Evolutionary conservation across 306 rosid genomes (phyloP), one percentile per base, ranked within the genome.

Genomic region (Lathyrus sativus): DNA sequence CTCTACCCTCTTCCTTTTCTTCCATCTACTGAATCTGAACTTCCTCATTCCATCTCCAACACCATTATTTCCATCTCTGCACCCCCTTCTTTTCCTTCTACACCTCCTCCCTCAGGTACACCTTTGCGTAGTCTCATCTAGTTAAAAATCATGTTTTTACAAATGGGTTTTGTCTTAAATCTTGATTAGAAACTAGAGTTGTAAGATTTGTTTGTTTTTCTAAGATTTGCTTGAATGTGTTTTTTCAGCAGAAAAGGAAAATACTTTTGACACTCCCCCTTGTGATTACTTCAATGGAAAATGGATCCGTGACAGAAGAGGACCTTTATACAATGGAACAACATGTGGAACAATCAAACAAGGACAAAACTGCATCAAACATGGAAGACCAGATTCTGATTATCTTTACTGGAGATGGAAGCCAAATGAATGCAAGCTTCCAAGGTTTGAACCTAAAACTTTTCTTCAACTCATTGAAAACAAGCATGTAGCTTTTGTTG

Each of bases 351-450:
- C 91, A 2, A 92, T 92, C 72, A 92, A 89, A 72, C 80, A 86
- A 5, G 93, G 91, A 13, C 96, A 86, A 74, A 89, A 88, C 19
- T 92, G 98, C 78, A 59, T 92, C 71, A 39, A 39, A 39, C 92
- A 92, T 74, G 98, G 96, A 19, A 83, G 95, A 18, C 76, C 85
- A 7, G 95, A 92, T 49, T 71, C 85, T 70, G 80, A 75, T 31
- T 89, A 83, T 33, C 96, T 92, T 65, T 71, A 78, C 6, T 89
- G 95, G 95, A 85, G 88, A 67, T 92, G 98, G 98, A 80, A 83
- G 67, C 98, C 98, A 13, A 80, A 55, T 26, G 60, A 86, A 54
- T 92, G 98, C 51, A 12, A 5, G 6, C 79, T 92, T 19, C 86
- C 92, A 31, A 89, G 92, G 91, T 92, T 92, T 65, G 91, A 92